Evolutionary conservation across 345 rosid genomes (phyloP).

Genomic region (Acer saccharum): DNA sequence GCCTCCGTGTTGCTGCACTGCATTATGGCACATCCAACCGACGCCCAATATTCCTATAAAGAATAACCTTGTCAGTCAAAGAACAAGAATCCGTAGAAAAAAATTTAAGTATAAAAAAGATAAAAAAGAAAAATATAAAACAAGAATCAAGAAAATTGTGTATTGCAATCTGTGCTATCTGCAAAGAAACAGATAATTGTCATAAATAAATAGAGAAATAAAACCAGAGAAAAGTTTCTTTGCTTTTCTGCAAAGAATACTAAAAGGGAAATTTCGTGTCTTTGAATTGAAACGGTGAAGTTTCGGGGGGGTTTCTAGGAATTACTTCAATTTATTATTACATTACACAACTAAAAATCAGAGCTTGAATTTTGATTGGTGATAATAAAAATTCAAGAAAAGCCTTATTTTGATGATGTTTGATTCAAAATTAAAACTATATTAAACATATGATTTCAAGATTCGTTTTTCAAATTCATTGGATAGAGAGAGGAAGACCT

Average conservation of each 20-base stretch:
- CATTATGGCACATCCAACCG: constrained; percentile 96
- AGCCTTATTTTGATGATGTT: too few relatives aligned
- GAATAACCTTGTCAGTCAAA: neutral
- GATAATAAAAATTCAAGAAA: too few relatives aligned
- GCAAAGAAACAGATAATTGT: neutral
- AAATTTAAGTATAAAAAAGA: neutral
- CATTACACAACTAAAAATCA: too few relatives aligned
- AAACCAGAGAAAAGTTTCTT: neutral
- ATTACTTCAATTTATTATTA: too few relatives aligned
- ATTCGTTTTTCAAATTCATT: too few relatives aligned
- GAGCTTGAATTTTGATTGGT: too few relatives aligned
- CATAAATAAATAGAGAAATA: neutral
- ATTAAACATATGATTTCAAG: too few relatives aligned
- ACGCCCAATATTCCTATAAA: constrained; percentile 91
- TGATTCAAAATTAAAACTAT: too few relatives aligned
- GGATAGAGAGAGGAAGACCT: too few relatives aligned
- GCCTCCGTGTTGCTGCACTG: constrained; percentile 99
- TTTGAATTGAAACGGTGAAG: neutral
- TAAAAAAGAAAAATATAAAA: neutral
- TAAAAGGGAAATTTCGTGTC: neutral
- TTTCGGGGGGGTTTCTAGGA: neutral
- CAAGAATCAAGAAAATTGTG: neutral
- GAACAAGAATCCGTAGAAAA: too few relatives aligned
- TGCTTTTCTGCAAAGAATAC: neutral
- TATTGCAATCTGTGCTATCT: neutral